These are phyloP conservation scores for Paraphaeosphaeria sporulosa DNA, from an alignment of 2,329 filamentous ascomycete species.

Conservation along the genomic window DNA sequence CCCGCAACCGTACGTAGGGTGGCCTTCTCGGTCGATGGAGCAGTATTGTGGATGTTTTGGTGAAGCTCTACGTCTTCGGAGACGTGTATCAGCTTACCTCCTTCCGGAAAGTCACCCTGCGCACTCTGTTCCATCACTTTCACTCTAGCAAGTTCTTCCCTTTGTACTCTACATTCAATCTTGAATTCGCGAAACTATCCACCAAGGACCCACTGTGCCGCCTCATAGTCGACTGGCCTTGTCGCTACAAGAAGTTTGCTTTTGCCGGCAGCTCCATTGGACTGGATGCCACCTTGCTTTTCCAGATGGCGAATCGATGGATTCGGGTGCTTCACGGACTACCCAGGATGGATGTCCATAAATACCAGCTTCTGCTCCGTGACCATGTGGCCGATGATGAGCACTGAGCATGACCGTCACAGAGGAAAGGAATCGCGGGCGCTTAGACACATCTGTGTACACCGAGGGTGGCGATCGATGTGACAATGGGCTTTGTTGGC, in stretches of 20 bases:
- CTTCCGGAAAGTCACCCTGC: not conserved
- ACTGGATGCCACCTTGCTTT: not conserved
- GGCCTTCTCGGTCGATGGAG: not conserved
- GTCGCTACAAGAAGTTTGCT: not conserved
- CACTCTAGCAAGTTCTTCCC: not conserved
- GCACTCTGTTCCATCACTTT: not conserved
- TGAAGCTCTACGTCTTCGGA: slow-evolving; percentile 17
- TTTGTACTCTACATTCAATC: not conserved
- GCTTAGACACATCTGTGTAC: no score
- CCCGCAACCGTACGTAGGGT: not conserved
- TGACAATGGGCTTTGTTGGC: no score
- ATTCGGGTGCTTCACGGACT: not conserved
- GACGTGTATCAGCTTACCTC: slow-evolving; percentile 4
- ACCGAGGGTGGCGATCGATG: no score
- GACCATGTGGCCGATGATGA: not conserved
- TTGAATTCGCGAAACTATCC: not conserved
- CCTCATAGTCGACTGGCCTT: not conserved
- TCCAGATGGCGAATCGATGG: not conserved
- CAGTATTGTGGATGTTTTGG: not conserved
- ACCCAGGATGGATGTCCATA: not conserved
- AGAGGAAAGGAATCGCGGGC: not conserved
- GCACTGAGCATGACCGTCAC: no score
- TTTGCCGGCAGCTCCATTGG: not conserved
- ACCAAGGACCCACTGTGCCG: not conserved
- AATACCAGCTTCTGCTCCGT: not conserved